phyloP scores from a whole-genome alignment of 805 yeast genomes.

The Starmerella etchellsii region DNA sequence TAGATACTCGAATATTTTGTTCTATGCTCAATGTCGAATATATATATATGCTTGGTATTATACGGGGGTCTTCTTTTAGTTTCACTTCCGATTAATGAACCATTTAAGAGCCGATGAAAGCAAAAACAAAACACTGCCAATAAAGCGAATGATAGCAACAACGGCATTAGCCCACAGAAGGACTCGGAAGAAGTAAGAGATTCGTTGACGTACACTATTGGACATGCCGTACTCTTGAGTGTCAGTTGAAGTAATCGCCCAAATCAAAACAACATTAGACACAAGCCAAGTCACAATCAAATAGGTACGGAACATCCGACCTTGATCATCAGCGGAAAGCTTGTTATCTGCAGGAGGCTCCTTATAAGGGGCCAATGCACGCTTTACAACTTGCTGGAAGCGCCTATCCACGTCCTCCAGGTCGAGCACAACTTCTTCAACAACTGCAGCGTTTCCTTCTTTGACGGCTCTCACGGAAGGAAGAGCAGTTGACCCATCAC shows the following conservation, averaged over 20 bases:
- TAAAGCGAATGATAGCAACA: conserved; percentile 43
- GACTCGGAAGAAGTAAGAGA: conserved; percentile 33
- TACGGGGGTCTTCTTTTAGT: too few species aligned
- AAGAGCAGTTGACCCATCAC: conserved; percentile 39
- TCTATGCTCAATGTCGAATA: neutral
- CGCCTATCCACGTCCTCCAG: conserved; percentile 43
- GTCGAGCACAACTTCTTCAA: conserved; percentile 38
- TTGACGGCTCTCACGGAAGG: conserved; percentile 40
- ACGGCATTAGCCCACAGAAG: conserved; percentile 52
- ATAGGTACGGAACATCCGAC: conserved; percentile 32
- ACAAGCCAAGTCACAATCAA: conserved; percentile 31
- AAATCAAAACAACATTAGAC: conserved; percentile 28
- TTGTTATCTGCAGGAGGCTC: conserved; percentile 26
- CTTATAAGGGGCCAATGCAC: conserved; percentile 39
- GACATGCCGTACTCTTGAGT: conserved; percentile 28
- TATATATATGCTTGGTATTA: too few species aligned
- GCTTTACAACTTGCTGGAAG: conserved; percentile 35
- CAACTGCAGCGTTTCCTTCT: conserved; percentile 41
- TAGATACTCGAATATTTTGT: neutral
- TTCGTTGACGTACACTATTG: conserved; percentile 29
- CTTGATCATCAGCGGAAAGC: conserved; percentile 27
- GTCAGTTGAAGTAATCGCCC: conserved; percentile 29
- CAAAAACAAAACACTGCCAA: conserved; percentile 42
- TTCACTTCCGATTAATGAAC: conserved; percentile 13
- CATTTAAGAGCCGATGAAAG: conserved; percentile 15